Evolutionary conservation across 164 flowering plant species (phyloP).

Genomic region (Tetracentron sinense): DNA sequence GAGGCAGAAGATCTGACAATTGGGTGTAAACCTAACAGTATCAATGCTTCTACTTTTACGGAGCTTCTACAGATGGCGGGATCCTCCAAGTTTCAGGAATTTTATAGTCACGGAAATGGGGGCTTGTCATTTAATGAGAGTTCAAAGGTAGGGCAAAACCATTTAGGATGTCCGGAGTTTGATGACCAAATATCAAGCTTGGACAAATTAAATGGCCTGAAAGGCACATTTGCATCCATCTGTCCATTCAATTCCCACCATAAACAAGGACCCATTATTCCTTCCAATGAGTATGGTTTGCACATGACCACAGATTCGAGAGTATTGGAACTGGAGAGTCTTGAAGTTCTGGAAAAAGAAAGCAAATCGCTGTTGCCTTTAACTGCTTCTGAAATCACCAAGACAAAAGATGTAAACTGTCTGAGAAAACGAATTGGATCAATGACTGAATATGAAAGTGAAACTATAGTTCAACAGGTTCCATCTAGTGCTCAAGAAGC

Average conservation of each 20-base stretch:
- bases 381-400: constrained; percentile 12
- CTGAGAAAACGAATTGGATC: constrained; percentile 14
- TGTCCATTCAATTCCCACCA: constrained; percentile 7
- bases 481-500: constrained; percentile 2
- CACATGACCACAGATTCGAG: constrained; percentile 13
- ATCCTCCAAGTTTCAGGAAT: constrained; percentile 24
- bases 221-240: constrained; percentile 9
- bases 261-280: constrained; percentile 12
- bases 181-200: constrained; percentile 5
- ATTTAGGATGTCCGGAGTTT: constrained; percentile 9
- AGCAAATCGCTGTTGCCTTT: constrained; percentile 20
- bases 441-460: constrained; percentile 25
- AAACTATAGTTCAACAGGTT: constrained; percentile 5
- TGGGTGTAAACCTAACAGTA: constrained; percentile 12
- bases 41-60: constrained; percentile 14
- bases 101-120: constrained; percentile 13
- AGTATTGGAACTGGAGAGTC: constrained; percentile 18
- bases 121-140: constrained; percentile 16
- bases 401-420: constrained; percentile 13
- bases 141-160: constrained; percentile 11
- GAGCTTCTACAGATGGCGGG: constrained; percentile 26
- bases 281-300: constrained; percentile 15
- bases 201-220: constrained; percentile 11
- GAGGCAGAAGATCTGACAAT: constrained; percentile 41
- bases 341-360: constrained; percentile 22